Evolutionary conservation across 1,284 basidiomycete species (phyloP), one percentile per base, ranked within the genome.

Genomic region (Xerocomus minutiporus): DNA sequence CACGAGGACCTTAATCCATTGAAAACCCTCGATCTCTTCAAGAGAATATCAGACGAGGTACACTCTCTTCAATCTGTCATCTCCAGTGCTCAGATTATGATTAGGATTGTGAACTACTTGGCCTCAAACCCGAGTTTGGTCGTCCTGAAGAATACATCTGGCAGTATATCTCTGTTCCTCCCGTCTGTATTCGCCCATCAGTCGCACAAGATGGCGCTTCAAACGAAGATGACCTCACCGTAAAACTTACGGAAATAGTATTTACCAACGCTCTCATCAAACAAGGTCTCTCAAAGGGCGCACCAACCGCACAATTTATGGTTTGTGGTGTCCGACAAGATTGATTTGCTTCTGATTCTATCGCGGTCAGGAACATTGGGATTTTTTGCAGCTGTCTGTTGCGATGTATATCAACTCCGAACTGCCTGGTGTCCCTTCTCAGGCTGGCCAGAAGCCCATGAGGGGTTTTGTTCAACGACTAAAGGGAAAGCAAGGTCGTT

Each of bases 401-500:
- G 97, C 96, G 0, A 88, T 99, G 81, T 99, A 99, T 72, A 91
- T 99, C 77, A 99, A 99, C 73, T 97, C 97, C 1, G 95, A 98
- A 69, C 80, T 95, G 13, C 97, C 97, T 4, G 96, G 96, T 43
- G 86, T 97, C 31, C 89, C 90, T 3, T 85, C 86, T 2, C 85
- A 88, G 63, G 83, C 84, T 64, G 88, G 89, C 44, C 84, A 88
- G 68, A 95, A 96, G 64, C 94, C 95, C 3, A 95, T 95, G 61
- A 85, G 94, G 55, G 97, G 97, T 13, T 97, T 99, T 67, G 97
- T 97, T 48, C 97, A 99, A 68, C 90, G 97, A 17, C 77, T 99
- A 54, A 99, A 99, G 75, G 97, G 97, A 42, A 99, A 99, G 71
- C 94, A 98, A 71, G 97, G 97, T 64, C 93, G 97, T 53, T 99